Percentiles rank a stretch among this genome's conserved stretches.
Conservation (phyloP, 495 filamentous ascomycete species). For the Chaetomium tenue region DNA sequence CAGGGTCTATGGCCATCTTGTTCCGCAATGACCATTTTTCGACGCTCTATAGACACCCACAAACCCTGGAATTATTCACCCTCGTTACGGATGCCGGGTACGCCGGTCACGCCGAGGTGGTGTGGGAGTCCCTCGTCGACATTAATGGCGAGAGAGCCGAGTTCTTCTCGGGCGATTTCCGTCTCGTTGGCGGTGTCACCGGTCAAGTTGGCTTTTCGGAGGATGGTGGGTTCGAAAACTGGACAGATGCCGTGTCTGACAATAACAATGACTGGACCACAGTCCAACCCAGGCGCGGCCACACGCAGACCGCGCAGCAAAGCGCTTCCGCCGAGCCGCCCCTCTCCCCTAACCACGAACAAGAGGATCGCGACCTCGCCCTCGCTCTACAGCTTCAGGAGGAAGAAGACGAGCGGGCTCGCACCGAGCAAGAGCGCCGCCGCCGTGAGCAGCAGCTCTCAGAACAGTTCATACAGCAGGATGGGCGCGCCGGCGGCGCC, state of each 20-base stretch:
- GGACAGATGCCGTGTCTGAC: neutral
- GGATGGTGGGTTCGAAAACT: conserved; percentile 9
- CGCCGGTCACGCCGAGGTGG: conserved; percentile 80
- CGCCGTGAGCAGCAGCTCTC: conserved; percentile 50
- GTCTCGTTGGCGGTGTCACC: conserved; percentile 63
- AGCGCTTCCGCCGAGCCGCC: conserved; percentile 32
- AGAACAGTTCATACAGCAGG: conserved; percentile 58
- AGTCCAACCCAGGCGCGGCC: conserved; percentile 43
- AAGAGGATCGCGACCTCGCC: conserved; percentile 77
- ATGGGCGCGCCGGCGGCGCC: conserved; percentile 38
- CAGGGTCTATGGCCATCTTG: conserved; percentile 78
- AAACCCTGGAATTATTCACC: conserved; percentile 66
- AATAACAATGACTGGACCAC: conserved; percentile 49
- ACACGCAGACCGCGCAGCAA: conserved; percentile 30
- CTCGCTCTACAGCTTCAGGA: conserved; percentile 79
- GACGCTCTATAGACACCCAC: conserved; percentile 80
- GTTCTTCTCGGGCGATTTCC: conserved; percentile 89
- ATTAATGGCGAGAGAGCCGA: conserved; percentile 79
- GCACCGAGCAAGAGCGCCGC: conserved; percentile 48
- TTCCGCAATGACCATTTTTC: conserved; percentile 98
- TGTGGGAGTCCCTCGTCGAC: conserved; percentile 92
- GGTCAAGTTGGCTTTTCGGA: conserved; percentile 28
- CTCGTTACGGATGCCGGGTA: conserved; percentile 93
- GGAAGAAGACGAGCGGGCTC: conserved; percentile 71
- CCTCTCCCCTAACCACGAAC: conserved; percentile 49